Percentiles rank a stretch among this genome's conserved stretches.
Evolutionary conservation across 129 eudicot species (phyloP).

Genomic region (Escallonia rubra): DNA sequence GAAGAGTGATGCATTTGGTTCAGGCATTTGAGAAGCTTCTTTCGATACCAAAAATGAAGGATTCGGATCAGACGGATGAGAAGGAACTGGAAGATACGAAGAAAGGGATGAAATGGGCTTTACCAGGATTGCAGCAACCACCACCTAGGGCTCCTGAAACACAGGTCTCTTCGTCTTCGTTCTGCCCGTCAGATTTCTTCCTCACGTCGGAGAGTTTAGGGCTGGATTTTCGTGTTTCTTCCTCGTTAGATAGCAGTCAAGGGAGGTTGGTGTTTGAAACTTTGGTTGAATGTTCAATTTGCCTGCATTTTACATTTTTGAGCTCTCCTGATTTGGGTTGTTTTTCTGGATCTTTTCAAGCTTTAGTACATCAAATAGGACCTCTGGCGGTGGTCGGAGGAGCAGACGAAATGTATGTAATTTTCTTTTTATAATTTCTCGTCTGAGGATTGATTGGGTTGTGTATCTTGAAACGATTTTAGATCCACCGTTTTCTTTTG

Average conservation of each 20-base stretch:
- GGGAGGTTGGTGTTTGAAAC: conserved; percentile 50
- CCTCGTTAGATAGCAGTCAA: conserved; percentile 57
- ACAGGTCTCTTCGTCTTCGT: conserved; percentile 55
- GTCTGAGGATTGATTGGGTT: neutral
- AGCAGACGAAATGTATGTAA: conserved; percentile 69
- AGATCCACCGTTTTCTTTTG: neutral
- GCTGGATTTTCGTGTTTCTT: conserved; percentile 43
- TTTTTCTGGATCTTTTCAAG: conserved; percentile 16
- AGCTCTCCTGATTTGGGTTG: neutral
- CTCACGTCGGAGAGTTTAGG: conserved; percentile 83
- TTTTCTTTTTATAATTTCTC: conserved; percentile 2
- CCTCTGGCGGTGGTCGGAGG: conserved; percentile 56
- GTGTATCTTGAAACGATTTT: neutral
- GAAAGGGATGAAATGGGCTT: conserved; percentile 45
- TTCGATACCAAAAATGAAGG: conserved; percentile 36
- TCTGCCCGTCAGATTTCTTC: conserved; percentile 54
- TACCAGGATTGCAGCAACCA: conserved; percentile 49
- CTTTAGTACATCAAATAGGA: conserved; percentile 45
- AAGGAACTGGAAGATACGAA: conserved; percentile 16
- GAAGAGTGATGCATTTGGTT: conserved; percentile 80
- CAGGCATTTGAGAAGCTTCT: conserved; percentile 78
- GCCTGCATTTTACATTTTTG: neutral
- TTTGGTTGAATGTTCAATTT: neutral
- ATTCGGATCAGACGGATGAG: conserved; percentile 28
- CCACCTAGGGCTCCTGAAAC: conserved; percentile 37